Conservation (phyloP, 495 filamentous ascomycete genomes). For the Podospora bellae-mahoneyi region DNA sequence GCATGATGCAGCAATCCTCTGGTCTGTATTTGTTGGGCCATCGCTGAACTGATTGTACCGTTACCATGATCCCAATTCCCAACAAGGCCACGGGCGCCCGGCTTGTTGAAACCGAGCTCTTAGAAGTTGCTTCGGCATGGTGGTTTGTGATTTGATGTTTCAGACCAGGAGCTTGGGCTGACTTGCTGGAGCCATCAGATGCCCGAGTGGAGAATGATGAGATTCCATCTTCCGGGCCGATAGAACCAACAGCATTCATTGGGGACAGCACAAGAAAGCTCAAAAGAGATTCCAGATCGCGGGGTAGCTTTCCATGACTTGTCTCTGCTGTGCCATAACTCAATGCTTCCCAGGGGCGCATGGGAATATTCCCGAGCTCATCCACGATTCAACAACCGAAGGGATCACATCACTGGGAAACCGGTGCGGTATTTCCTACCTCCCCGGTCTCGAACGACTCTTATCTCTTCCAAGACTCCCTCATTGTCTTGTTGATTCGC, state of each 20-base stretch:
- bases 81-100: neutral
- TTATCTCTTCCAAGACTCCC: neutral
- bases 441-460: neutral
- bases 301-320: neutral
- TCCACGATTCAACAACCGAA: neutral
- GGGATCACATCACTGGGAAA: neutral
- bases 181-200: neutral
- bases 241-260: neutral
- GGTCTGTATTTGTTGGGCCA: neutral
- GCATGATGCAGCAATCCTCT: slow-evolving; percentile 2
- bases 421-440: neutral
- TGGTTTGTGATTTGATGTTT: neutral
- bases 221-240: neutral
- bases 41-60: neutral
- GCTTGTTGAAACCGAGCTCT: too few relatives aligned
- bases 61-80: neutral
- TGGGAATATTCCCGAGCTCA: neutral
- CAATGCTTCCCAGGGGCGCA: neutral
- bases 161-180: neutral
- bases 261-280: neutral
- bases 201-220: neutral
- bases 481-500: neutral
- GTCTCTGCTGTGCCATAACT: neutral
- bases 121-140: neutral
- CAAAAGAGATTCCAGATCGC: neutral